These are phyloP conservation scores for Rhodotorula sphaerocarpa DNA, from an alignment of 768 basidiomycete species.

Conservation along the genomic window DNA sequence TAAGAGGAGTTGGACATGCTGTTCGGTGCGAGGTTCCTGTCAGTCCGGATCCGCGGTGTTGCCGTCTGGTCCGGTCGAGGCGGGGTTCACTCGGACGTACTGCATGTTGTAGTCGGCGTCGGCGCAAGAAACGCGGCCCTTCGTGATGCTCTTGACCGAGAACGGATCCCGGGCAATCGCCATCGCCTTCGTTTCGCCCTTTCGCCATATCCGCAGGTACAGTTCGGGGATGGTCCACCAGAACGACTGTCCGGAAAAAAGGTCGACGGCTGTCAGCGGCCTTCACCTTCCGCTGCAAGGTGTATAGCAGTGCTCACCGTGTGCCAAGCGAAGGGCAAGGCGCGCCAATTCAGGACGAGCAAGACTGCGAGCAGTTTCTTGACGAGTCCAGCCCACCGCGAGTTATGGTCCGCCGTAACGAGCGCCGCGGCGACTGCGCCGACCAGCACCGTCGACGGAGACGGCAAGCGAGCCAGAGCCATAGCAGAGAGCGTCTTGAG, in stretches of 20 bases:
- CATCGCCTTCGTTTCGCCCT: conserved; percentile 17
- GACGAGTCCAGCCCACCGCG: neutral
- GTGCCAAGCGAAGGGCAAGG: conserved; percentile 28
- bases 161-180: conserved; percentile 21
- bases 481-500: neutral
- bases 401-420: neutral
- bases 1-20: conserved; percentile 33
- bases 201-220: conserved; percentile 9
- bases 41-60: too few relatives aligned
- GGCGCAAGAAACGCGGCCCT: conserved; percentile 1
- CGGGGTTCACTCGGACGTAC: conserved; percentile 12
- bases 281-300: neutral
- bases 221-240: conserved; percentile 17
- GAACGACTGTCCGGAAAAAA: neutral
- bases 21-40: neutral
- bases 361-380: conserved; percentile 14
- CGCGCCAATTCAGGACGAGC: conserved; percentile 26
- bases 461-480: neutral
- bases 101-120: conserved; percentile 26
- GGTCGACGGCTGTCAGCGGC: neutral
- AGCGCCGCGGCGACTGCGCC: conserved; percentile 2
- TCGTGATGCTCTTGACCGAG: conserved; percentile 11
- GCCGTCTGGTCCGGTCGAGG: too few relatives aligned
- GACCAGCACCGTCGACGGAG: conserved; percentile 9
- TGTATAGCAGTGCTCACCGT: neutral